Percentiles rank a stretch among this genome's conserved stretches.
Evolutionary conservation across 805 yeast genomes (phyloP).

Genomic region (Candida nonsorbophila): DNA sequence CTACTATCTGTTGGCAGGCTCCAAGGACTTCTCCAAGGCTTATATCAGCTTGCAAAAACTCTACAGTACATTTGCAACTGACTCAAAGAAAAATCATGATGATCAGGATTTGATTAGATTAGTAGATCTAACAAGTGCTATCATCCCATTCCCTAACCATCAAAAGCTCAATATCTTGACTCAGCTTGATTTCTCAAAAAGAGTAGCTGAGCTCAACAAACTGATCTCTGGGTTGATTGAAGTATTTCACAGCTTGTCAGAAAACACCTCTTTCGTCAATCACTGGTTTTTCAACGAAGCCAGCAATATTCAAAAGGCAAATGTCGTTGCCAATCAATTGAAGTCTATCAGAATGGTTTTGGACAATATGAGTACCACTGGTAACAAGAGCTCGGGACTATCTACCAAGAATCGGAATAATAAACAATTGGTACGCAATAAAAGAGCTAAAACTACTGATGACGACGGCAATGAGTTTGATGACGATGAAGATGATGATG

Average conservation of each 20-base stretch:
- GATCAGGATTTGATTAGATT: conserved; percentile 21
- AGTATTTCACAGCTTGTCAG: conserved; percentile 30
- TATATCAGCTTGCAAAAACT: conserved; percentile 36
- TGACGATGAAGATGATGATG: conserved; percentile 42
- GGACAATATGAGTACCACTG: conserved; percentile 38
- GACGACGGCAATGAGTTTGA: conserved; percentile 12
- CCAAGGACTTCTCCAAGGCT: conserved; percentile 42
- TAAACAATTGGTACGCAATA: conserved; percentile 12
- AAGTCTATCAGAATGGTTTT: conserved; percentile 46
- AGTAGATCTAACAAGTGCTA: conserved; percentile 45
- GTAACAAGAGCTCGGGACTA: conserved; percentile 3
- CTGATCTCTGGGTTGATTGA: conserved; percentile 30
- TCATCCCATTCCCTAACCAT: conserved; percentile 45
- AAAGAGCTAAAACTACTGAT: conserved; percentile 4
- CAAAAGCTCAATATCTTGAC: conserved; percentile 37
- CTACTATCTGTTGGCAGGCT: conserved; percentile 48
- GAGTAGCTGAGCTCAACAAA: conserved; percentile 23
- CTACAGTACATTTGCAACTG: conserved; percentile 17
- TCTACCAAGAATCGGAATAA: conserved; percentile 1
- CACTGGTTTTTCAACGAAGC: conserved; percentile 48
- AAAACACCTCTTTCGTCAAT: conserved; percentile 28
- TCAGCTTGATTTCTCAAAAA: conserved; percentile 21
- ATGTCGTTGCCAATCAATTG: conserved; percentile 50
- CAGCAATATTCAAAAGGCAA: conserved; percentile 47
- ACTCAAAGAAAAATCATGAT: conserved; percentile 14